Evolutionary conservation across 352 stramenopile species (phyloP).

Genomic region (Pythium phragmitis): DNA sequence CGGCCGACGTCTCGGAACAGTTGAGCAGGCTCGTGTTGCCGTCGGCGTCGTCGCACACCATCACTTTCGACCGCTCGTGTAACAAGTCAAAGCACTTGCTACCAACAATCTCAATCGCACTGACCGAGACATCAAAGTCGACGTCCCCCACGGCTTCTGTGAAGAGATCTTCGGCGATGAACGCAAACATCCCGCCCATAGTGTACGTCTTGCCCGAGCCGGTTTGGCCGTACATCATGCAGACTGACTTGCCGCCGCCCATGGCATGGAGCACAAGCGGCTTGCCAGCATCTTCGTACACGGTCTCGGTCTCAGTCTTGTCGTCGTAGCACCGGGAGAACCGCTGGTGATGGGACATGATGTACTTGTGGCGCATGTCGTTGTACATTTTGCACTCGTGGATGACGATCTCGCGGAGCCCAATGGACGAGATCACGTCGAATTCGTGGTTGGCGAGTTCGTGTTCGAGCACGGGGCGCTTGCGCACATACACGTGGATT

Average conservation of each 20-base stretch:
- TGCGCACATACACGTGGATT: slow-evolving; percentile 85
- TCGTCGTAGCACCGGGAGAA: slow-evolving; percentile 83
- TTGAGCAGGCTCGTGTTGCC: slow-evolving; percentile 69
- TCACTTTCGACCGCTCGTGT: slow-evolving; percentile 47
- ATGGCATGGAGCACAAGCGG: slow-evolving; percentile 71
- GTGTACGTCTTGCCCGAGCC: slow-evolving; percentile 80
- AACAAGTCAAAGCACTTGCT: slow-evolving; percentile 68
- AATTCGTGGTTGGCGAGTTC: slow-evolving; percentile 87
- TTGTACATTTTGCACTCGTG: slow-evolving; percentile 91
- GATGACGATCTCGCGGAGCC: slow-evolving; percentile 64
- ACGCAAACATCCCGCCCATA: slow-evolving; percentile 84
- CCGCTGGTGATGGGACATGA: slow-evolving; percentile 70
- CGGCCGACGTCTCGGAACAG: slow-evolving; percentile 45
- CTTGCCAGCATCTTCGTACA: slow-evolving; percentile 68
- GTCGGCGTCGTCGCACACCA: slow-evolving; percentile 70
- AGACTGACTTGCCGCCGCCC: slow-evolving; percentile 63
- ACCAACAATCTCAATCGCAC: slow-evolving; percentile 60
- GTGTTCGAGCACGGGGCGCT: slow-evolving; percentile 85
- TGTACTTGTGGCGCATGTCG: slow-evolving; percentile 89
- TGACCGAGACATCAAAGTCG: slow-evolving; percentile 48
- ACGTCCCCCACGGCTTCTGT: slow-evolving; percentile 44
- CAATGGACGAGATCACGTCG: slow-evolving; percentile 79
- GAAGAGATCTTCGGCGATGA: slow-evolving; percentile 70
- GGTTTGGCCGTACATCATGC: slow-evolving; percentile 83
- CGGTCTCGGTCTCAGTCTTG: slow-evolving; percentile 63